Percentiles rank a stretch among this genome's conserved stretches.
These are phyloP conservation scores for Akanthomyces dipterigenus DNA, from an alignment of 2,329 filamentous ascomycete species.

Conservation along the genomic window DNA sequence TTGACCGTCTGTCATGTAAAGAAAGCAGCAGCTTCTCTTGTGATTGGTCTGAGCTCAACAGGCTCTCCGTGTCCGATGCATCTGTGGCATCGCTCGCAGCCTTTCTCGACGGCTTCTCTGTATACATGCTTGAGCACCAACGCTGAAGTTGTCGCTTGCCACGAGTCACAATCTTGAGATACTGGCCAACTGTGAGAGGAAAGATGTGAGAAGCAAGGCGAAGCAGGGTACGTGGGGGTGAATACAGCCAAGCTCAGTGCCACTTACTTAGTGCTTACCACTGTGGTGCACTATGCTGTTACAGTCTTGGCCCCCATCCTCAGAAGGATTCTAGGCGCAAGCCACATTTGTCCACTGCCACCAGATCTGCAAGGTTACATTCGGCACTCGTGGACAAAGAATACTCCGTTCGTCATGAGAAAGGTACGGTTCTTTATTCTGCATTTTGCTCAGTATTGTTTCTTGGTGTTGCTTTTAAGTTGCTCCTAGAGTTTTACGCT, in stretches of 20 bases:
- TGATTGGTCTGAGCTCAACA: not conserved
- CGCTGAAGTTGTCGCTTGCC: not conserved
- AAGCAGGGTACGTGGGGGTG: not conserved
- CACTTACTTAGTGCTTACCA: slow-evolving; percentile 5
- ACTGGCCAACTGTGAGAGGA: not conserved
- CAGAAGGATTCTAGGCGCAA: not conserved
- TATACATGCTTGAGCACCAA: not conserved
- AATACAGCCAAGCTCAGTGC: not conserved
- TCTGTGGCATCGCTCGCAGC: not conserved
- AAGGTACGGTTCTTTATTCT: not conserved
- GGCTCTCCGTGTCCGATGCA: not conserved
- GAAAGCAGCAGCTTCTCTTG: not conserved
- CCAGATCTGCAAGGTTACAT: slow-evolving; percentile 11
- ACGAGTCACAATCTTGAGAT: not conserved
- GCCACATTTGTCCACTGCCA: not conserved
- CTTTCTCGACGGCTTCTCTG: not conserved
- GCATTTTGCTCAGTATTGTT: not conserved
- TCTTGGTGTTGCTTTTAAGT: not conserved
- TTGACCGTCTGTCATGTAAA: not conserved
- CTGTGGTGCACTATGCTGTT: not conserved
- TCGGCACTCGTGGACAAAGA: not conserved
- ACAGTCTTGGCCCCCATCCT: not conserved
- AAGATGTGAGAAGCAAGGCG: not conserved
- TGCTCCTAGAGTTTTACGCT: too few species aligned
- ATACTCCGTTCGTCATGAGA: not conserved